These are phyloP conservation scores for Epichloe scottii DNA, from an alignment of 2,329 filamentous ascomycete genomes.

Conservation along the genomic window DNA sequence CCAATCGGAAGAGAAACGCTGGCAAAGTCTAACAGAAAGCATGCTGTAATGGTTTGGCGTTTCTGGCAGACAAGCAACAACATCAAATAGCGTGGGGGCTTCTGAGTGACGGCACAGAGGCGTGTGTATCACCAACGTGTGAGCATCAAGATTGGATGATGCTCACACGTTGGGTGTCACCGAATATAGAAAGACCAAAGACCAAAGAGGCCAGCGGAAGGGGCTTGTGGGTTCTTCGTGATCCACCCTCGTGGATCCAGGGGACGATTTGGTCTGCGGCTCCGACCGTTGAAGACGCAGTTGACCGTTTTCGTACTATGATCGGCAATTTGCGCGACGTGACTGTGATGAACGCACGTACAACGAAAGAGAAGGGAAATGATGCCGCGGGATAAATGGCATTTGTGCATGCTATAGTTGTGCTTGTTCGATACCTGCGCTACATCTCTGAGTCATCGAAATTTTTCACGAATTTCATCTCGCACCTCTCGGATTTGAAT, in stretches of 20 bases:
- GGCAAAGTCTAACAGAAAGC: too few relatives aligned
- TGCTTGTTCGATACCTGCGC: too few relatives aligned
- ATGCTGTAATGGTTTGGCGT: too few relatives aligned
- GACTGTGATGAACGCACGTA: neutral
- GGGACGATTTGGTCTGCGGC: neutral
- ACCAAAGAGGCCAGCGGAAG: neutral
- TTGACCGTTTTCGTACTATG: neutral
- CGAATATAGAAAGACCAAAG: neutral
- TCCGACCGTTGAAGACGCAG: neutral
- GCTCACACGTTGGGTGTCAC: neutral
- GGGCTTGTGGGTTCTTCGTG: neutral
- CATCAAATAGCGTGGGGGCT: neutral
- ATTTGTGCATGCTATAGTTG: neutral
- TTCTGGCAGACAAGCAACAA: too few relatives aligned
- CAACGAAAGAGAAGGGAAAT: neutral
- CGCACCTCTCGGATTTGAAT: too few relatives aligned
- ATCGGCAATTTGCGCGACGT: neutral
- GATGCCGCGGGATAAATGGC: too few relatives aligned
- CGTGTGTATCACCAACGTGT: conserved; percentile 1
- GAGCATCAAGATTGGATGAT: too few relatives aligned
- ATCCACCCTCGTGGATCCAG: neutral
- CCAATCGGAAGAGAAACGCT: too few relatives aligned
- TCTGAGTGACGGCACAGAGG: neutral
- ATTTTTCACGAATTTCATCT: too few relatives aligned
- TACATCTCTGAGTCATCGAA: too few relatives aligned